Conservation (phyloP, 2,329 filamentous ascomycete genomes). For the Cercospora sp. region DNA sequence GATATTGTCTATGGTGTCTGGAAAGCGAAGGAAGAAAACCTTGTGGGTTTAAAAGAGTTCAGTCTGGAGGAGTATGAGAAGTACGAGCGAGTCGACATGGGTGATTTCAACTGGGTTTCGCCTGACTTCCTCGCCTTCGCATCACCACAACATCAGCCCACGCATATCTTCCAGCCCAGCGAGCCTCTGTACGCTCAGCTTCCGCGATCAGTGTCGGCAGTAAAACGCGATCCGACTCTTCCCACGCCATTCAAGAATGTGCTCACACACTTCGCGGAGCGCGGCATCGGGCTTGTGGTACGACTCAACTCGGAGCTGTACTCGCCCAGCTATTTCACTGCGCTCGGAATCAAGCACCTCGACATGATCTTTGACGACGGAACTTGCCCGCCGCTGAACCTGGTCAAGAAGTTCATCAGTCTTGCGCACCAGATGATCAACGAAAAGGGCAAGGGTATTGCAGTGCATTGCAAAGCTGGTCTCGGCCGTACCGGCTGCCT, state of each 20-base stretch:
- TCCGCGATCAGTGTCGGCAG: slow-evolving; percentile 71
- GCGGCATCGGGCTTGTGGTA: slow-evolving; percentile 89
- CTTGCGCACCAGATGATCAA: slow-evolving; percentile 94
- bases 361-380: slow-evolving; percentile 99
- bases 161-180: slow-evolving; percentile 67
- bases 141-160: slow-evolving; percentile 81
- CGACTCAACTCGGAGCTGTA: slow-evolving; percentile 94
- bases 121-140: slow-evolving; percentile 95
- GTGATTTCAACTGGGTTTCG: slow-evolving; percentile 99
- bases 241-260: slow-evolving; percentile 95
- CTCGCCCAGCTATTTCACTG: slow-evolving; percentile 94
- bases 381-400: slow-evolving; percentile 82
- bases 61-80: slow-evolving; percentile 96
- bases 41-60: slow-evolving; percentile 90
- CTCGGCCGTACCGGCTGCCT: slow-evolving; percentile 92
- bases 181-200: slow-evolving; percentile 73
- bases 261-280: slow-evolving; percentile 79
- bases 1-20: slow-evolving; percentile 98
- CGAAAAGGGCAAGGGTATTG: slow-evolving; percentile 85
- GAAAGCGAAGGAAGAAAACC: slow-evolving; percentile 95
- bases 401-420: slow-evolving; percentile 93
- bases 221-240: slow-evolving; percentile 66
- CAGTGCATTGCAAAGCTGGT: slow-evolving; percentile 97
- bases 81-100: slow-evolving; percentile 94
- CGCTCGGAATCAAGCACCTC: slow-evolving; percentile 88